Base-by-base conservation (phyloP, 768 basidiomycete genomes). In the Lyophyllum atratum region DNA sequence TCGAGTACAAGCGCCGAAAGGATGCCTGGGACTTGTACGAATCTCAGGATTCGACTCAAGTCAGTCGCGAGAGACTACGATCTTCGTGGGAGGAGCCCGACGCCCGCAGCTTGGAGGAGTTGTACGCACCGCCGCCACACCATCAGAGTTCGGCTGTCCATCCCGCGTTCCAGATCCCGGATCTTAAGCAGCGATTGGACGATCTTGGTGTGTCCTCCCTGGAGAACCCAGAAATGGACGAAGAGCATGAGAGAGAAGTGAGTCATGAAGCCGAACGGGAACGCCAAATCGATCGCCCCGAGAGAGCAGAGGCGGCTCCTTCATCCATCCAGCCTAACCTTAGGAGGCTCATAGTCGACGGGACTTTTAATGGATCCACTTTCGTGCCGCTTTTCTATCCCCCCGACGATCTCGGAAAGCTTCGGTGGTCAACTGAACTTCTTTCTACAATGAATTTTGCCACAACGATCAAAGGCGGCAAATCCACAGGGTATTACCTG, bases 201-300 rank as follows among this genome's bases (percentile, higher is more conserved):
- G 24, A 55, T 11, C 66, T 79, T 11, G 76, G 76, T 0, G 22
- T 72, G 7, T 46, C 49, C 11, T 45, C 58, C 1, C 31, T 74
- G 4, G 34, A 48, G 12, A 58, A 65, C n/a, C 56, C 33, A 21
- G 61, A 53, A 33, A 63, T 78, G 64, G 75, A 75, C 26, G 80
- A 82, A 59, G 82, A 83, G 56, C 81, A 83, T 56, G 82, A 83
- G 52, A 67, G 81, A 24, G 80, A 83, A 54, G 66, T 83, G 8
- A 58, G 62, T 5, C 75, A 74, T 19, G 77, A 83, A 61, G 66
- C 72, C 4, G 79, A 81, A 59, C 65, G 61, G 6, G 80, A 83
- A 55, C 66, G 63, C 10, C 68, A 80, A 52, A 52, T 75, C 1
- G 66, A 77, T 60, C 68, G 79, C 6, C 74, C 77, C 5, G 58